Evolutionary conservation across 108 stramenopile genomes (phyloP).

Genomic region (Pseudonitzschia delicatissima): DNA sequence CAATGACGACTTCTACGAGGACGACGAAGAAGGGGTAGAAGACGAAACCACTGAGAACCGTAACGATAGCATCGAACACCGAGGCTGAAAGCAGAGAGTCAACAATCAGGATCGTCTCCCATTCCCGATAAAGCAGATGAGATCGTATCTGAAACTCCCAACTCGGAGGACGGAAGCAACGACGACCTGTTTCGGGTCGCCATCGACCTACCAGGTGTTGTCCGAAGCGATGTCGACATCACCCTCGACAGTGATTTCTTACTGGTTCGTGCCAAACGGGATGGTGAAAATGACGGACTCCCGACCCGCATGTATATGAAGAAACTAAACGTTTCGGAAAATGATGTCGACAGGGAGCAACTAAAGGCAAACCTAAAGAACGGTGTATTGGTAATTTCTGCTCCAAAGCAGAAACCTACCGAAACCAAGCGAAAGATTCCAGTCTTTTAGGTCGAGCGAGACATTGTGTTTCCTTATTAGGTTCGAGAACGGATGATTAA

Average conservation of each 20-base stretch:
- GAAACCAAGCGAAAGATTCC: conserved; percentile 39
- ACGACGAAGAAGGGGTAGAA: no score
- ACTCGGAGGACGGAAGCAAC: conserved; percentile 20
- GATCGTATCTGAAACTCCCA: not conserved
- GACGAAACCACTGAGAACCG: not conserved
- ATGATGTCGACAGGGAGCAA: conserved; percentile 47
- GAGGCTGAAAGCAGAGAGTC: not conserved
- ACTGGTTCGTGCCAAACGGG: not conserved
- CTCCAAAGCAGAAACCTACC: conserved; percentile 41
- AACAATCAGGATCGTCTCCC: not conserved
- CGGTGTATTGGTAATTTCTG: conserved; percentile 55
- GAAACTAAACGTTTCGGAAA: conserved; percentile 52
- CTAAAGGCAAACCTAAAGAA: conserved; percentile 54
- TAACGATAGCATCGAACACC: not conserved
- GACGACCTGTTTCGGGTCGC: conserved; percentile 62
- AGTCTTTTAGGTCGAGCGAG: conserved; percentile 10
- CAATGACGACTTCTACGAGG: no score
- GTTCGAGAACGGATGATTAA: no score
- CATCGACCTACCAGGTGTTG: conserved; percentile 75
- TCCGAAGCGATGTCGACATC: conserved; percentile 50
- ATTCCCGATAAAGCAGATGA: not conserved
- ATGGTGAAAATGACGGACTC: conserved; percentile 11
- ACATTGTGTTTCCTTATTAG: no score
- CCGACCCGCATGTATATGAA: conserved; percentile 12
- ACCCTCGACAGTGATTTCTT: conserved; percentile 39